Evolutionary conservation across 768 basidiomycete genomes (phyloP).

Genomic region (Scleroderma bovista): DNA sequence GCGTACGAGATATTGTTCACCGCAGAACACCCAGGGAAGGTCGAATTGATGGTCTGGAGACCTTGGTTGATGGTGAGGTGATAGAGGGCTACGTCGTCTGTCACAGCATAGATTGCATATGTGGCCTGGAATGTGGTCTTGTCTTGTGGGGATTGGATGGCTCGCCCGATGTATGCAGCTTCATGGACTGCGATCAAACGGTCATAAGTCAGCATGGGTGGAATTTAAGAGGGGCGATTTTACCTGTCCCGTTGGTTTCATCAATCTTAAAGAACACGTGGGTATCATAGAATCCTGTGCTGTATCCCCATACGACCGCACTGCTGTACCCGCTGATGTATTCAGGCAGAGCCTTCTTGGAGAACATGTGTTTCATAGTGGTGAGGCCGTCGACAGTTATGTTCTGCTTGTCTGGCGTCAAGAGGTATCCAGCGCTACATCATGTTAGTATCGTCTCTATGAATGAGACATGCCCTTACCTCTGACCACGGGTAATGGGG

Average conservation of each 20-base stretch:
- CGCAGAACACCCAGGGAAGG: slow-evolving; percentile 6
- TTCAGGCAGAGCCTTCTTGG: neutral
- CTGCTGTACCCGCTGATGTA: slow-evolving; percentile 6
- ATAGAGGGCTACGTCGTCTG: slow-evolving; percentile 5
- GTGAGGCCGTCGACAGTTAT: slow-evolving; percentile 5
- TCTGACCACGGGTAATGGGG: slow-evolving; percentile 9
- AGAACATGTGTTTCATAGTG: slow-evolving; percentile 10
- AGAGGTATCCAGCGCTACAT: slow-evolving; percentile 3
- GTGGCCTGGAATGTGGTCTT: slow-evolving; percentile 2
- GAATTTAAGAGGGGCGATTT: no score
- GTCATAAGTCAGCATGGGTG: neutral
- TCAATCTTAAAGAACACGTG: slow-evolving; percentile 12
- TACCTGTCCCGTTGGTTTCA: slow-evolving; percentile 8
- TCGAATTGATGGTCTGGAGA: neutral
- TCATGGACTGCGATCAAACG: slow-evolving; percentile 6
- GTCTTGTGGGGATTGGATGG: neutral
- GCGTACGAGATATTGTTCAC: neutral
- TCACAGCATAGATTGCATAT: slow-evolving; percentile 8
- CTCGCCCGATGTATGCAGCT: slow-evolving; percentile 10
- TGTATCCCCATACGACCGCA: slow-evolving; percentile 9
- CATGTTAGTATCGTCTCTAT: neutral
- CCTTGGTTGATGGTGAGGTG: neutral
- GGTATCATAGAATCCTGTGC: slow-evolving; percentile 8
- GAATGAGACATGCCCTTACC: slow-evolving; percentile 1
- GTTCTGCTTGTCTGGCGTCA: neutral